Conservation (phyloP, 2,329 filamentous ascomycete species). For the Colletotrichum tamarilloi region DNA sequence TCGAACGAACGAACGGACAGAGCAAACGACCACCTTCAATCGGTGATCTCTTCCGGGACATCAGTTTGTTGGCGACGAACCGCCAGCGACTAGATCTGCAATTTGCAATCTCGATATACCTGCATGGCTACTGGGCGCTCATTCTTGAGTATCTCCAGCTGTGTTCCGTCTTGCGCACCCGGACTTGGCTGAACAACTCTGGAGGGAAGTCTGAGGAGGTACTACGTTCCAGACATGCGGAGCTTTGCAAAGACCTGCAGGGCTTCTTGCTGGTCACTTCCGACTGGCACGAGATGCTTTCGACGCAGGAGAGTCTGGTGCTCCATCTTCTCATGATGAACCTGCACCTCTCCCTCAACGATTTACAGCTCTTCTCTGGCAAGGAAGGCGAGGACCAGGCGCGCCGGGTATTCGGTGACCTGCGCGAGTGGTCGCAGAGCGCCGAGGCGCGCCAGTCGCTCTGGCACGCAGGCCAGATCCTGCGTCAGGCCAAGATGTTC, state of each 20-base stretch:
- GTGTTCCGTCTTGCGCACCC: constrained; percentile 59
- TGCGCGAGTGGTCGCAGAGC: constrained; percentile 69
- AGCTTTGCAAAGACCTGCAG: constrained; percentile 69
- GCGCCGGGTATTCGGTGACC: constrained; percentile 64
- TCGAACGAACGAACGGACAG: constrained; percentile 53
- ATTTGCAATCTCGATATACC: constrained; percentile 67
- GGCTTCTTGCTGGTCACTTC: constrained; percentile 56
- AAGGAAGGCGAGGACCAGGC: constrained; percentile 76
- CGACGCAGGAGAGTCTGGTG: constrained; percentile 59
- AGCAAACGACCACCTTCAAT: constrained; percentile 60
- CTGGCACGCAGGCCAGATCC: constrained; percentile 76
- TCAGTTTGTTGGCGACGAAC: constrained; percentile 61
- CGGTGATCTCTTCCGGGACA: constrained; percentile 67
- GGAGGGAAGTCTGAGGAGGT: constrained; percentile 56
- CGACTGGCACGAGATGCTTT: constrained; percentile 55
- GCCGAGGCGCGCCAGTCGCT: constrained; percentile 68
- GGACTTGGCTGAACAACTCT: constrained; percentile 56
- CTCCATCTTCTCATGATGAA: constrained; percentile 70
- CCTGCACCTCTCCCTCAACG: constrained; percentile 72
- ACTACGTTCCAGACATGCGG: constrained; percentile 67
- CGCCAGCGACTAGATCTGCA: constrained; percentile 65
- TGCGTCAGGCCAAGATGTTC: constrained; percentile 68
- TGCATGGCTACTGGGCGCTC: constrained; percentile 74
- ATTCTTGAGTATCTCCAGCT: constrained; percentile 75
- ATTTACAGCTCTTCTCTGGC: constrained; percentile 75